Evolutionary conservation across 768 basidiomycete genomes (phyloP).

Genomic region (Thelephora ganbajun): DNA sequence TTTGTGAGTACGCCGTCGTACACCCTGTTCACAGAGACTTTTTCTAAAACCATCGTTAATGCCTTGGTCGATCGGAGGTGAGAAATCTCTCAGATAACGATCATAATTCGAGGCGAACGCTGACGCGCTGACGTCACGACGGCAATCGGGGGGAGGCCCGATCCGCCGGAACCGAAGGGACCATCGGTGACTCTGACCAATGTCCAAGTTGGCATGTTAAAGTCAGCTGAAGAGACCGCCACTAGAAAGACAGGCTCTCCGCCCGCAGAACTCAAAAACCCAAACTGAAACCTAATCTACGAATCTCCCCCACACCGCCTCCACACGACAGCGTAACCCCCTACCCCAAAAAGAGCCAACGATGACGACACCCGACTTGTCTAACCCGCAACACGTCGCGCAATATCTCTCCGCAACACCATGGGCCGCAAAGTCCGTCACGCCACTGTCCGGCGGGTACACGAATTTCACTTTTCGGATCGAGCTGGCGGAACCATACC

Average conservation of each 20-base stretch:
- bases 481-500: conserved; percentile 23
- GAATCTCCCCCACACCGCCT: not conserved
- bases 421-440: conserved; percentile 28
- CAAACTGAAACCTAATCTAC: not conserved
- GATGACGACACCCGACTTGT: conserved; percentile 12
- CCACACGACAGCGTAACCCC: not conserved
- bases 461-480: conserved; percentile 49
- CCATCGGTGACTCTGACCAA: too few relatives aligned
- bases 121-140: too few relatives aligned
- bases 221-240: too few relatives aligned
- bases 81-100: too few relatives aligned
- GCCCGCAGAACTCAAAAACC: too few relatives aligned
- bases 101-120: too few relatives aligned
- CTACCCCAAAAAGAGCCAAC: not conserved
- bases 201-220: too few relatives aligned
- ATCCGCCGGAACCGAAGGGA: too few relatives aligned
- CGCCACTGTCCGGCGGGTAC: conserved; percentile 33
- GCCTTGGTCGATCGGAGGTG: too few relatives aligned
- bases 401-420: conserved; percentile 33
- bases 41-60: conserved; percentile 32
- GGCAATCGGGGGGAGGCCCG: too few relatives aligned
- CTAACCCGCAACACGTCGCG: conserved; percentile 17
- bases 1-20: conserved; percentile 75
- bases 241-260: too few relatives aligned
- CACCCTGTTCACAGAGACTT: conserved; percentile 62